Evolutionary conservation across 2,329 filamentous ascomycete genomes (phyloP).

Genomic region (Colletotrichum sp.): DNA sequence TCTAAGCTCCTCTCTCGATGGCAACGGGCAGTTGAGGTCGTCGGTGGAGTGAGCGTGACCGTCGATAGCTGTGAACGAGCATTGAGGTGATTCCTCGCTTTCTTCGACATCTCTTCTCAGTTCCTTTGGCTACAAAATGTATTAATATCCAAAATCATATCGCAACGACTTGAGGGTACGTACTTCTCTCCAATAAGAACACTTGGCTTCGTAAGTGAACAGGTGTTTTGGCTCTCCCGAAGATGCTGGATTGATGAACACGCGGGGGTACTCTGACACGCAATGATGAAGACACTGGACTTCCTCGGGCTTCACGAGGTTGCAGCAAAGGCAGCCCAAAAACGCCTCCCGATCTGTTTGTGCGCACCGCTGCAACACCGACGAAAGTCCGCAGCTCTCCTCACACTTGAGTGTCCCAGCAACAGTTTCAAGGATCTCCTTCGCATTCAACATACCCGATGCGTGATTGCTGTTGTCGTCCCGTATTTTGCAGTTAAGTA

Average conservation of each 20-base stretch:
- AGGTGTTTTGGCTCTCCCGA: not conserved
- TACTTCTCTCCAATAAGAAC: not conserved
- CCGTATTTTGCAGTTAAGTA: not conserved
- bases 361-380: not conserved
- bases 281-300: not conserved
- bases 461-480: not conserved
- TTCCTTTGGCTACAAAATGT: not conserved
- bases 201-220: not conserved
- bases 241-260: not conserved
- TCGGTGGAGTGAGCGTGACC: not conserved
- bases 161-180: not conserved
- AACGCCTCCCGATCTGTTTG: not conserved
- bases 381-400: not conserved
- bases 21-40: fast-evolving
- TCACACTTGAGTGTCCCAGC: not conserved
- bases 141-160: not conserved
- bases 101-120: not conserved
- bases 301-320: not conserved
- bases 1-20: not conserved
- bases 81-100: not conserved
- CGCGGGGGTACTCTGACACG: not conserved
- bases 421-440: not conserved
- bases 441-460: not conserved
- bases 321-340: not conserved
- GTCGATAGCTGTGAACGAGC: not conserved